Percentiles rank a stretch among this genome's conserved stretches.
phyloP scores from a whole-genome alignment of 2,329 filamentous ascomycete genomes.

The Epichloe brachyelytri region DNA sequence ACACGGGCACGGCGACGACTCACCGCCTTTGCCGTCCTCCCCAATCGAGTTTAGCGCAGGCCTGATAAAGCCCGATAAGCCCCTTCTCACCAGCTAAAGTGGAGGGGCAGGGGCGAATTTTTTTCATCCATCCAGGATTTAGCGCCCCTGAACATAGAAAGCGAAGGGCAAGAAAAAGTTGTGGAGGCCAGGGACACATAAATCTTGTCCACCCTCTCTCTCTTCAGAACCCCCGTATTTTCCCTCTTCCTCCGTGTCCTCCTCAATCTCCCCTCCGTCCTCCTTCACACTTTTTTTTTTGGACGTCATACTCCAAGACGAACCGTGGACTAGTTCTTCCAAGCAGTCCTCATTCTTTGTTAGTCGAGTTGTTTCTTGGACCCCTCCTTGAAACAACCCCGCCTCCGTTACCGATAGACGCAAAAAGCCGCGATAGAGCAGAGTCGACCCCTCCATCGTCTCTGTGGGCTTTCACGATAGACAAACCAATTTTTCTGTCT shows the following conservation, averaged over 20 bases:
- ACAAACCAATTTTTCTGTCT: background rate
- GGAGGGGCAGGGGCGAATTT: conserved; percentile 13
- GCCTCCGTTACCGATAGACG: conserved; percentile 18
- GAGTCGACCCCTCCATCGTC: conserved; percentile 33
- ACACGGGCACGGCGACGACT: conserved; percentile 4
- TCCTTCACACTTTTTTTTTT: conserved; percentile 20
- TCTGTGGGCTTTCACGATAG: conserved; percentile 17
- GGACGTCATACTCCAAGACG: conserved; percentile 33
- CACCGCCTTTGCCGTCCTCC: conserved; percentile 9
- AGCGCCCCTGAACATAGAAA: conserved; percentile 3
- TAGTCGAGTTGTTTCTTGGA: conserved; percentile 21
- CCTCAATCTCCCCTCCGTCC: conserved; percentile 17
- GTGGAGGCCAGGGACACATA: conserved; percentile 4
- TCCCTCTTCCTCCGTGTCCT: conserved; percentile 8
- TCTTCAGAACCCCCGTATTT: conserved; percentile 4
- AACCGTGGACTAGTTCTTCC: conserved; percentile 20
- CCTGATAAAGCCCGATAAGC: conserved; percentile 14
- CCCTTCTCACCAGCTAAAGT: conserved; percentile 6
- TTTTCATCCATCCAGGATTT: conserved; percentile 6
- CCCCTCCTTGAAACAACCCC: conserved; percentile 21
- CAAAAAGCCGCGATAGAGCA: conserved; percentile 27
- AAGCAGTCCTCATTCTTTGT: conserved; percentile 14
- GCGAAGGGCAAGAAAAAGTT: background rate
- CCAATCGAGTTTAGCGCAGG: conserved; percentile 8
- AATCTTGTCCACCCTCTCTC: conserved; percentile 5